Evolutionary conservation across 1,284 basidiomycete genomes (phyloP), one percentile per base, ranked within the genome.

Genomic region (Ganoderma sinense): DNA sequence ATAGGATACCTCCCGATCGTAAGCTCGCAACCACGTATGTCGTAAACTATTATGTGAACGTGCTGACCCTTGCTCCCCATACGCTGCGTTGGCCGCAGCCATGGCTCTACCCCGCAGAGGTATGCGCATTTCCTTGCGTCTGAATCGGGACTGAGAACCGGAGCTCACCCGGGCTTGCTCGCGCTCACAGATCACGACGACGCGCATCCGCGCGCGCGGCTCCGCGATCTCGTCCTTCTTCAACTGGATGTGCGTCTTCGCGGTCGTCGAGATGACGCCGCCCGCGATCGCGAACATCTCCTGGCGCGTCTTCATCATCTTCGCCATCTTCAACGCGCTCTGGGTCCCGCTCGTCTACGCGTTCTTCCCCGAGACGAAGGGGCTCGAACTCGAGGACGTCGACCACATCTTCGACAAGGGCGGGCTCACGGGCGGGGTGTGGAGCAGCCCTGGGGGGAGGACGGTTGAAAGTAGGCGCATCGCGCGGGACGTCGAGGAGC

Each of bases 231-330:
- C 82, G 7, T 82, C 81, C 62, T 82, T 82, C 74, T 81, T 82
- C 74, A 84, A 73, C 62, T 84, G 83, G 83, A 81, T 84, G 79
- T 83, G 82, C 71, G 81, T 82, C 66, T 85, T 85, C 73, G 80
- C 83, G 11, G 83, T 87, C 40, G 85, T 87, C 23, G 80, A 85
- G 71, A 85, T 87, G 77, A 85, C 82, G 5, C 85, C 84, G 8
- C 81, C 82, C 5, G 86, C 85, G 0, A 84, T 87, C 66, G 79
- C 81, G n/a, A 86, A 86, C 75, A 87, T 87, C 65, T 74, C 74
- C 55, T 86, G 84, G 82, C 77, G 81, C 33, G 84, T 85, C 4
- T 86, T 85, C 77, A 81, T 86, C 72, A 84, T 86, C 43, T 87
- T 86, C 71, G 83, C 84, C 6, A 76, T 83, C 36, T 83, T 85